phyloP scores from a whole-genome alignment of 306 rosid genomes.

The Cicer arietinum region DNA sequence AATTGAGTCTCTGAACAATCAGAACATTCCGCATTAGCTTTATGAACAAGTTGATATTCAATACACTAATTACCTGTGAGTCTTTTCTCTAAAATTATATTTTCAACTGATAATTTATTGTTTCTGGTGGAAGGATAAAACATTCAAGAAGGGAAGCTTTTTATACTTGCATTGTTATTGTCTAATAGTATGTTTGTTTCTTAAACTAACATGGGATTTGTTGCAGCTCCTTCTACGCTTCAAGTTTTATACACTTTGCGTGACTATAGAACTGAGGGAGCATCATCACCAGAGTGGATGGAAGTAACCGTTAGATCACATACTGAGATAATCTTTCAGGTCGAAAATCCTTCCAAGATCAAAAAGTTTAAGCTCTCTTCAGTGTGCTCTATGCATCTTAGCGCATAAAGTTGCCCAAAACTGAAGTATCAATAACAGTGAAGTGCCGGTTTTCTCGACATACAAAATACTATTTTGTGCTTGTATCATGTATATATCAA shows the following conservation, averaged over 20 bases:
- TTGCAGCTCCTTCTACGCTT: conserved; percentile 82
- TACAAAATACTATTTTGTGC: neutral
- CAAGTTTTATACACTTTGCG: conserved; percentile 76
- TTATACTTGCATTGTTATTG: conserved; percentile 15
- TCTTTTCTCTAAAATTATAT: conserved; percentile 16
- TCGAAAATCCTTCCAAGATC: conserved; percentile 58
- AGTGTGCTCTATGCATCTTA: conserved; percentile 67
- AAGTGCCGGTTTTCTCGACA: neutral
- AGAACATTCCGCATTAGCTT: neutral
- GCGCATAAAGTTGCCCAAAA: conserved; percentile 57
- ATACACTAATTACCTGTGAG: conserved; percentile 3
- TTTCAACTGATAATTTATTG: conserved; percentile 26
- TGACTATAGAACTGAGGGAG: conserved; percentile 76
- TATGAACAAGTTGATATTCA: conserved; percentile 1
- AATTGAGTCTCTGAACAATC: neutral
- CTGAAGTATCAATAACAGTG: neutral
- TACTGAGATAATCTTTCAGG: conserved; percentile 81
- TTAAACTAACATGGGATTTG: conserved; percentile 34
- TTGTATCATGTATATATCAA: conserved; percentile 21
- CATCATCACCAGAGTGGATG: conserved; percentile 67
- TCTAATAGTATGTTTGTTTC: conserved; percentile 22
- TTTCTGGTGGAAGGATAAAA: conserved; percentile 30
- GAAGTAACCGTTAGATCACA: conserved; percentile 79
- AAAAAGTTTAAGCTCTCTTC: conserved; percentile 81
- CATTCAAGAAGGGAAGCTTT: conserved; percentile 27